These are phyloP conservation scores for Fusarium nanum DNA, from an alignment of 2,329 filamentous ascomycete genomes.

Conservation along the genomic window DNA sequence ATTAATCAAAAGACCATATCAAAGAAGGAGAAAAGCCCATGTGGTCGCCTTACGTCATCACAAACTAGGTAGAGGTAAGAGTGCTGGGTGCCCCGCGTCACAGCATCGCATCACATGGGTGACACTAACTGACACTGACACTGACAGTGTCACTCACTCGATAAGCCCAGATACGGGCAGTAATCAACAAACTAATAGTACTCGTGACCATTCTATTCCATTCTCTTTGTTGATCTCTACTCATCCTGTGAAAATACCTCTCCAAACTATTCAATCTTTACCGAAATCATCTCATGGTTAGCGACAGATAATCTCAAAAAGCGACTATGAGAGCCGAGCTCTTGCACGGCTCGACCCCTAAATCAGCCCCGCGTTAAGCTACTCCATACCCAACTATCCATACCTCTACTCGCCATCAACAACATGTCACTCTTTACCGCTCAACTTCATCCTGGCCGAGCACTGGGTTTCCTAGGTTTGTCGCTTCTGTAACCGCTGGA, in stretches of 20 bases:
- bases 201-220: constrained; percentile 28
- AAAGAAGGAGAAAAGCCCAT: constrained; percentile 18
- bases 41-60: constrained; percentile 41
- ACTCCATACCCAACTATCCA: constrained; percentile 3
- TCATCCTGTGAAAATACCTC: neutral
- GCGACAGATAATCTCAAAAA: constrained; percentile 3
- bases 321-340: constrained; percentile 30
- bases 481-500: constrained; percentile 27
- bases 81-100: constrained; percentile 29
- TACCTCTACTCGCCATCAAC: constrained; percentile 14
- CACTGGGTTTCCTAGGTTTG: constrained; percentile 69
- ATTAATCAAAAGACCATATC: neutral
- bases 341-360: constrained; percentile 36
- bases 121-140: neutral
- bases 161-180: constrained; percentile 4
- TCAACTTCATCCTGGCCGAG: constrained; percentile 74
- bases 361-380: constrained; percentile 35
- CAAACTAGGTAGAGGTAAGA: neutral
- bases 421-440: constrained; percentile 65
- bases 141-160: constrained; percentile 30
- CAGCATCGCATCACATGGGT: constrained; percentile 39
- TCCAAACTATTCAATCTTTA: neutral
- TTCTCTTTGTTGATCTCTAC: neutral
- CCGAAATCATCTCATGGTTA: constrained; percentile 20
- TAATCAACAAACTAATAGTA: constrained; percentile 8